Evolutionary conservation across 2,329 filamentous ascomycete species (phyloP), one percentile per base, ranked within the genome.

Genomic region (Dothistroma pini): DNA sequence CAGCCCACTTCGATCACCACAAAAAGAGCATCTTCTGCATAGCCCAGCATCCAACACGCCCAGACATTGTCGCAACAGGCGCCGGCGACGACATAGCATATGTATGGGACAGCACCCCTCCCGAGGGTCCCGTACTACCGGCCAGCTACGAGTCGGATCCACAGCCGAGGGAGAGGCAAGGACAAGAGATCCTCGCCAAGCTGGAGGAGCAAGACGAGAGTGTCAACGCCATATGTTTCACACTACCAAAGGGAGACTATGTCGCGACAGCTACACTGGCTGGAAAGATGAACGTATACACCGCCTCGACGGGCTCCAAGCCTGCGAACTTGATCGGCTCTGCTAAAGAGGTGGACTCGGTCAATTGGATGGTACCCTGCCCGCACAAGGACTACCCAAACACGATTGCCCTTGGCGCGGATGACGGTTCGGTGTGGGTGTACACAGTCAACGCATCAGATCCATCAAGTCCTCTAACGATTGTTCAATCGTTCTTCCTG

Each of bases 11-110:
- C 73, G 95, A 97, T 80, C 77, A 79, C 38, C 91, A 97, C 80
- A 89, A 87, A 69, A 92, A 97, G 82, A 93, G 89, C 63, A 89
- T 99, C 72, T 99, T 97, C 80, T 87, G 90, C 77, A 95, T 99
- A 74, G 91, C 93, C 19, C 91, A 96, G 75, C 95, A 99, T 75
- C 95, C 95, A 4, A 80, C 86, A 7, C 83, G 89, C 72, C 86
- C 89, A 6, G 82, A 87, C 21, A 86, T 97, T 62, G 82, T 97
- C 62, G 89, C 93, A 3, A 96, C 95, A 0, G 95, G 95, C 63
- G 95, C 93, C 66, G 88, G 88, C 38, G 88, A 90, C 70, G 95
- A 96, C 62, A 87, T 89, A 21, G 93, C 90, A 57, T 97, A 93
- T 78, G 84, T 99, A 14, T 87, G 96, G 74, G 90, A 96, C 75